Base-by-base conservation (phyloP, 169 alveolate genomes). In the Plasmodium ovale region DNA sequence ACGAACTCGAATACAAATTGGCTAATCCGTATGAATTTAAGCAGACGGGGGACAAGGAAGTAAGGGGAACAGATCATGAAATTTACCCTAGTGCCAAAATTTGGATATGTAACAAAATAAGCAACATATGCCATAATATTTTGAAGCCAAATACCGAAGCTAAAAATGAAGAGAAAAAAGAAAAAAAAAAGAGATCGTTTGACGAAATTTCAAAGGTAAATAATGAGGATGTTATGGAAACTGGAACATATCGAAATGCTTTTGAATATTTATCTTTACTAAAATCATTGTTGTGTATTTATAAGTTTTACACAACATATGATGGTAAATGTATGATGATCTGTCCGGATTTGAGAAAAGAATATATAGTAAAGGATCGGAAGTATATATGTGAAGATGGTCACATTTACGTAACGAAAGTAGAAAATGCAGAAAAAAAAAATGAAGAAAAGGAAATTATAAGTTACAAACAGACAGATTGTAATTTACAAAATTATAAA, bases 91-190 rank as follows among this genome's bases (percentile, higher is more conserved):
- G 39, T n/a, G 58, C 62, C 16, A 59, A 74, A 51, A 67, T 59
- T 12, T 64, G 90, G 82, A 31, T 82, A 16, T 53, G 65, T 59
- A 58, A 65, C 14, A 82, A 82, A 65, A 64, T 82, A 33, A 64
- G 25, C 33, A 53, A 39, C n/a, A 19, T 82, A 82, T 82, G 54
- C 16, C 56, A 47, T 39, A 19, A 19, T 16, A 7, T 33, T 12
- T 65, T 49, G 14, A 82, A 82, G 23, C 9, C 35, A 39, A 31
- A 31, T 23, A 67, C 31, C 39, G 58, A 53, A 70, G 65, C 9
- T 54, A 51, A 37, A 71, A 16, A 67, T n/a, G 64, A 51, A 19
- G 21, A 47, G 37, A 33, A 23, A 16, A n/a, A 14, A 27, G 31
- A 65, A 9, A 37, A 14, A 33, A 82, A 65, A 51, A 65, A 58